phyloP scores from a whole-genome alignment of 768 basidiomycete genomes.

The Amanita rubescens region DNA sequence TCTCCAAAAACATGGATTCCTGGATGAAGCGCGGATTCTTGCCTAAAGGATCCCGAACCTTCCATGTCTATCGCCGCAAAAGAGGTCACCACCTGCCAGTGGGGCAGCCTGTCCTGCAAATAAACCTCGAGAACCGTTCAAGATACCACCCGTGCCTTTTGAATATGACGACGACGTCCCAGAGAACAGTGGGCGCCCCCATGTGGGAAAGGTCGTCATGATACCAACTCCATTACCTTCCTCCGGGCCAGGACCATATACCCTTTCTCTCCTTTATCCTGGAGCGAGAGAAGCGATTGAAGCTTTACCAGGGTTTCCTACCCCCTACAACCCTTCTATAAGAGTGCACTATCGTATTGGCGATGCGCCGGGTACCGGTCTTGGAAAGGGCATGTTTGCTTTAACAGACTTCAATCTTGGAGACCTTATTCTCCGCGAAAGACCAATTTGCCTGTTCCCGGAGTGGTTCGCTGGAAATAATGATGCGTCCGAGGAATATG shows the following conservation, averaged over 20 bases:
- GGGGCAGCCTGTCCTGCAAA: no score
- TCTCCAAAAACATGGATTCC: no score
- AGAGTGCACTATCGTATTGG: neutral
- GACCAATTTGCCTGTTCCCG: neutral
- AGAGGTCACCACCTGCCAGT: no score
- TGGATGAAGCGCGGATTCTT: no score
- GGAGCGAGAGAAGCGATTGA: conserved; percentile 4
- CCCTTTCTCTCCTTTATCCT: conserved; percentile 5
- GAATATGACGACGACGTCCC: neutral
- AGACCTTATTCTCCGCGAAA: conserved; percentile 1
- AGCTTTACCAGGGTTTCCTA: conserved; percentile 9
- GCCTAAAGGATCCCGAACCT: no score
- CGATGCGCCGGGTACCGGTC: conserved; percentile 7
- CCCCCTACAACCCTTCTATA: neutral
- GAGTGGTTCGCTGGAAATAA: no score
- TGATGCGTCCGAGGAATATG: neutral
- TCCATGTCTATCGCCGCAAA: no score
- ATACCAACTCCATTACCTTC: neutral
- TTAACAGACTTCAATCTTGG: conserved; percentile 1
- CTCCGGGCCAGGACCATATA: neutral
- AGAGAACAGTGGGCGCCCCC: neutral
- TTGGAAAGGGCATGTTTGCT: conserved; percentile 10
- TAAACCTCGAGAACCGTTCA: neutral
- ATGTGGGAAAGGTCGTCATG: neutral
- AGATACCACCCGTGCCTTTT: neutral